Base-by-base conservation (phyloP, 192 early-diverging fungal genomes). In the Spizellomyces punctatus region DNA sequence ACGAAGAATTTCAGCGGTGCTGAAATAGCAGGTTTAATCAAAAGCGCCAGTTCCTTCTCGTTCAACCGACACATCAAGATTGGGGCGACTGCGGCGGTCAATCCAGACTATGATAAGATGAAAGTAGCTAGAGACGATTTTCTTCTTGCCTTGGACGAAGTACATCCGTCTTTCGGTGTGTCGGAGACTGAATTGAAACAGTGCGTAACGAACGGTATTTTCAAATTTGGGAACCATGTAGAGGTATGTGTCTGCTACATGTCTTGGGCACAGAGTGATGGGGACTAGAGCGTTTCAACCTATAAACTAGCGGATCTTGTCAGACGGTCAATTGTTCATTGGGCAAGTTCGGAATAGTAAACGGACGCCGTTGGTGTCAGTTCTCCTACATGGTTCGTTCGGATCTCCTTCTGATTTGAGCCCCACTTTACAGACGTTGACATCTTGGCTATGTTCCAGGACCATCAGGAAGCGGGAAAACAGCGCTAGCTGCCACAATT, bases 1-100 rank as follows among this genome's bases (percentile, higher is more conserved):
- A 96, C 95, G 19, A 97, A 96, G 79, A 99, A 99, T 86, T 99
- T 91, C 77, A 93, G 90, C 74, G 97, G 97, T 74, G 97, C 97
- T 44, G 97, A 99, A 79, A 95, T 99, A 72, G 90, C 92, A 17
- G 81, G 82, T 78, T 75, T 99, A 14, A 90, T 97, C 22, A 95
- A 95, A 73, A 89, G 89, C 19, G 97, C 97, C 4, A 91, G 89
- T 45, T 96, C 97, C 5, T 99, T 92, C 85, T 92, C 97, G 5
- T 96, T 99, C 77, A 96, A 92, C 74, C 86, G 97, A 47, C 95
- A 99, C 73, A 89, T 99, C 75, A 94, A 96, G 78, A 75, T 95
- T 55, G 96, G 91, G n/a, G 89, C 87, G 9, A 78, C 90, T 27
- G 95, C 93, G 17, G 87, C 87, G 17, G 89, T 97, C 1, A 78